These are phyloP conservation scores for Aquilaria malaccensis DNA, from an alignment of 345 rosid genomes.

Conservation along the genomic window DNA sequence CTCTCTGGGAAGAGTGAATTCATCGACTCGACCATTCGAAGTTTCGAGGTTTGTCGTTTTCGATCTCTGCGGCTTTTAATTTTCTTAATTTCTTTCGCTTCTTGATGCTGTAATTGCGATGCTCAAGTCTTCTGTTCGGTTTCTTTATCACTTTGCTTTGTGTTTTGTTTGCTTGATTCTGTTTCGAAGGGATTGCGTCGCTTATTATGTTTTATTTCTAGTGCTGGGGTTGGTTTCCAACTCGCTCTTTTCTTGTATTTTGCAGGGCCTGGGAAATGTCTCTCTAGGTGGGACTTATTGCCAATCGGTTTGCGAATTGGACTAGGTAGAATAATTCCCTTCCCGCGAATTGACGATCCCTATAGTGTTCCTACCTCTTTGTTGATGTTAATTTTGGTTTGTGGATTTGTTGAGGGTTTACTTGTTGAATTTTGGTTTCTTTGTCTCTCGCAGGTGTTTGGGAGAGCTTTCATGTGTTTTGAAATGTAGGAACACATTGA, in stretches of 20 bases:
- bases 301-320: not conserved
- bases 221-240: not conserved
- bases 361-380: too few species aligned
- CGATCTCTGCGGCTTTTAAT: not conserved
- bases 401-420: not conserved
- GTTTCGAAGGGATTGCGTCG: not conserved
- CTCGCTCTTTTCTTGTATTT: not conserved
- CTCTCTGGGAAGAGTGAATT: constrained; percentile 4
- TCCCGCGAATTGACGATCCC: too few species aligned
- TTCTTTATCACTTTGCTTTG: not conserved
- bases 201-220: too few species aligned
- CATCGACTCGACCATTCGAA: constrained; percentile 15
- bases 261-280: constrained; percentile 2
- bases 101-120: not conserved
- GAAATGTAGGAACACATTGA: too few species aligned
- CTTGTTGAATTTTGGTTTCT: constrained; percentile 1
- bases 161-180: not conserved
- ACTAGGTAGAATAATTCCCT: constrained; percentile 2
- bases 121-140: too few species aligned
- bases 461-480: too few species aligned
- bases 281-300: not conserved
- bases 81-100: not conserved
- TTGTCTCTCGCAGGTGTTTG: not conserved
- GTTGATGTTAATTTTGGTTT: constrained; percentile 6
- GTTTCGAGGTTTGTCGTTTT: constrained; percentile 12